A percentile compares a stretch with the other conserved stretches of the same genome.
Conservation (phyloP, 1,284 basidiomycete genomes). For the Rugosomyces carneus region DNA sequence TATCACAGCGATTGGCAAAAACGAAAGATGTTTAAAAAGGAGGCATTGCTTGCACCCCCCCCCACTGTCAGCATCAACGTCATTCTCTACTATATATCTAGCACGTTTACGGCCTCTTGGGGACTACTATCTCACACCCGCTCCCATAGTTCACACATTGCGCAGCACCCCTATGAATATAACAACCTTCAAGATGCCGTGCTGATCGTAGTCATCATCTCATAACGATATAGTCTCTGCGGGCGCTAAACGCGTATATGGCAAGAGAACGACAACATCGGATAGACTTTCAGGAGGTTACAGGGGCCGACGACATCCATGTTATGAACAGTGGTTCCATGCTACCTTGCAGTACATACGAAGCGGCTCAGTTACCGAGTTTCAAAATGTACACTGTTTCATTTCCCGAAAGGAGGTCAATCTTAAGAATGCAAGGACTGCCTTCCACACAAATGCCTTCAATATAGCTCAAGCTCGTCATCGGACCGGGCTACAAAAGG, state of each 20-base stretch:
- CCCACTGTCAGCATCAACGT: neutral
- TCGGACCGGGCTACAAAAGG: conserved; percentile 53
- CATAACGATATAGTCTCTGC: neutral
- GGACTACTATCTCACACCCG: neutral
- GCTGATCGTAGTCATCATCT: neutral
- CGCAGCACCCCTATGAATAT: neutral
- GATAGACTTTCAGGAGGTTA: neutral
- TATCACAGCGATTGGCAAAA: no score
- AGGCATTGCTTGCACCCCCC: no score
- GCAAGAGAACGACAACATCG: neutral
- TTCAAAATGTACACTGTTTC: neutral
- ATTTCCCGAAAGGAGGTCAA: neutral
- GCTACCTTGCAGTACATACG: no score
- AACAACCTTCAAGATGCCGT: neutral
- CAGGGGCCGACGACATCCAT: neutral
- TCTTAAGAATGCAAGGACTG: neutral
- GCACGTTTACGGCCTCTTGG: neutral
- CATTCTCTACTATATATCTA: neutral
- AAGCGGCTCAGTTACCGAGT: no score
- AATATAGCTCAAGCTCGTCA: conserved; percentile 56
- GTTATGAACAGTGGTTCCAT: no score
- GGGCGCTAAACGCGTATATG: neutral
- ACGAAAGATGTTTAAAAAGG: no score
- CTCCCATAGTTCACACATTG: neutral
- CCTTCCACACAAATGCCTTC: conserved; percentile 4